phyloP scores from a whole-genome alignment of 345 rosid genomes.

The Melaleuca quinquenervia region DNA sequence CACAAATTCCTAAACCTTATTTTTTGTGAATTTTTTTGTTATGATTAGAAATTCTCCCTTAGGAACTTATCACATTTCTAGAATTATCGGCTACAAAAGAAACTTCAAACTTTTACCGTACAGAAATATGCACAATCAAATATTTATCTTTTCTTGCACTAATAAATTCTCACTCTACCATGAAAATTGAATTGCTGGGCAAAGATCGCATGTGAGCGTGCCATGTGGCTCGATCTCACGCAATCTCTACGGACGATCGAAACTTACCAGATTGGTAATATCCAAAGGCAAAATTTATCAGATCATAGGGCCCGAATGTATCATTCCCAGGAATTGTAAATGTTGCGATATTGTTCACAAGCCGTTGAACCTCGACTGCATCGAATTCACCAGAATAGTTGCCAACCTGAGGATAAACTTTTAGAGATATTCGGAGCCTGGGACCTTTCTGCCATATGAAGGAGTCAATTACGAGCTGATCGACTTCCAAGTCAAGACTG shows the following conservation, averaged over 20 bases:
- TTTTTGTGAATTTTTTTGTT: too few species aligned
- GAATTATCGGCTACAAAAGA: too few species aligned
- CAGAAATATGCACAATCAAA: too few species aligned
- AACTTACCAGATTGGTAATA: slow-evolving; percentile 28
- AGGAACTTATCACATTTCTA: too few species aligned
- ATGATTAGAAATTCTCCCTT: too few species aligned
- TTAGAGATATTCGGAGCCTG: slow-evolving; percentile 30
- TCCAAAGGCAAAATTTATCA: slow-evolving; percentile 25
- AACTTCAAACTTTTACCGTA: too few species aligned
- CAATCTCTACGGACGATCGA: not conserved
- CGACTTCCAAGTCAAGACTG: slow-evolving; percentile 13
- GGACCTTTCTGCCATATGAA: slow-evolving; percentile 32
- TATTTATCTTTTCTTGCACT: too few species aligned
- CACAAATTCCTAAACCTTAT: too few species aligned
- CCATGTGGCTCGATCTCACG: not conserved
- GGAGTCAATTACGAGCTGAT: slow-evolving; percentile 28
- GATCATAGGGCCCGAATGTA: slow-evolving; percentile 44
- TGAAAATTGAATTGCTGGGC: not conserved
- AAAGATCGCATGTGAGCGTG: not conserved
- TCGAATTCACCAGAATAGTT: slow-evolving; percentile 9
- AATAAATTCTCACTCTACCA: not conserved
- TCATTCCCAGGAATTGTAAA: slow-evolving; percentile 11
- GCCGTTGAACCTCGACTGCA: slow-evolving; percentile 12
- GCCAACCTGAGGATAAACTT: slow-evolving; percentile 24
- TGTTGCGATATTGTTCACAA: slow-evolving; percentile 22